Conservation (phyloP, 345 rosid genomes). For the Raphanus raphanistrum region DNA sequence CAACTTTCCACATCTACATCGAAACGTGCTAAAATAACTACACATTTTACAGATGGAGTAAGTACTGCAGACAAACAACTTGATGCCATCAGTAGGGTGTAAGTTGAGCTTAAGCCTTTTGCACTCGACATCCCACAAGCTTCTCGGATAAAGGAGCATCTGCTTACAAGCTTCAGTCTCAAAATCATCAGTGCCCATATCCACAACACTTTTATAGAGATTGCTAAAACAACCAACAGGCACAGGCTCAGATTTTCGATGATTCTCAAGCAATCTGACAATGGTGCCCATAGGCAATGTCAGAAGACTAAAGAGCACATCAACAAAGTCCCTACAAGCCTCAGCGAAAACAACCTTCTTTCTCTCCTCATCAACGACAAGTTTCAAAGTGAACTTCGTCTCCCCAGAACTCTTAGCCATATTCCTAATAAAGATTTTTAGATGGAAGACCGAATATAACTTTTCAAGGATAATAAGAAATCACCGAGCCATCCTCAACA, state of each 20-base stretch:
- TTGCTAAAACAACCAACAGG: not conserved
- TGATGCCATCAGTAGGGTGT: not conserved
- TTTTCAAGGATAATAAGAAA: not conserved
- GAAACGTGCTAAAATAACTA: not conserved
- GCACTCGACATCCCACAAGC: not conserved
- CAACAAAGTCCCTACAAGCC: conserved; percentile 2
- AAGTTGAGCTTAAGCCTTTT: not conserved
- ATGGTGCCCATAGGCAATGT: not conserved
- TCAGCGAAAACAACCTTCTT: not conserved
- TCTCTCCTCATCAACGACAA: not conserved
- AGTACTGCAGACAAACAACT: not conserved
- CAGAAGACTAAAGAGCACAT: conserved; percentile 5
- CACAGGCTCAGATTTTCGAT: not conserved
- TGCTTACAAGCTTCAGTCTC: not conserved
- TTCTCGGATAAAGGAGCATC: not conserved
- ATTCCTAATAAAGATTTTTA: not conserved
- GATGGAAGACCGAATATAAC: not conserved
- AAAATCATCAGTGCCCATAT: not conserved
- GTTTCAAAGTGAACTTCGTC: not conserved
- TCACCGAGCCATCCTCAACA: not conserved
- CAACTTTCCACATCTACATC: not conserved
- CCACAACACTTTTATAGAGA: not conserved
- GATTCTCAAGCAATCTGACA: conserved; percentile 5
- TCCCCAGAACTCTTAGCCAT: not conserved
- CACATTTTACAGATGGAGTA: not conserved